Percentiles rank a stretch among this genome's conserved stretches.
Conservation (phyloP, 169 alveolate genomes). For the Plasmodium fragile region DNA sequence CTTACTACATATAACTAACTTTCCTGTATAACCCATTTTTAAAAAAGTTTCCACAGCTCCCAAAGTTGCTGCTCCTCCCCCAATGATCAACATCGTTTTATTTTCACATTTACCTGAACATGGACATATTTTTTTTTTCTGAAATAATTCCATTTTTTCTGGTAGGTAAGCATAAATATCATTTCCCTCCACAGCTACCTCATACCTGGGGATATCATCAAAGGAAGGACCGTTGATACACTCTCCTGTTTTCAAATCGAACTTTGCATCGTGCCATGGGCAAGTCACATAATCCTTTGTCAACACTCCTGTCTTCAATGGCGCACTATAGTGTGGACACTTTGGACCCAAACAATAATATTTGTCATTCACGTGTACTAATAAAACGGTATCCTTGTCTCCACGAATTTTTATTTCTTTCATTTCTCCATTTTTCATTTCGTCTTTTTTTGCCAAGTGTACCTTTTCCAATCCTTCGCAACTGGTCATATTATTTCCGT, state of each 20-base stretch:
- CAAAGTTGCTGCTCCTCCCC: conserved; percentile 92
- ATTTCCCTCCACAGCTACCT: conserved; percentile 80
- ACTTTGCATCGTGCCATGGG: conserved; percentile 89
- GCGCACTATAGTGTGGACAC: conserved; percentile 86
- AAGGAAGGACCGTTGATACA: conserved; percentile 86
- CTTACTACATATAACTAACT: conserved; percentile 38
- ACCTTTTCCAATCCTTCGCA: conserved; percentile 60
- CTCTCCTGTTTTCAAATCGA: conserved; percentile 83
- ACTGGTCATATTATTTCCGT: not conserved
- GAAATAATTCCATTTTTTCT: conserved; percentile 55
- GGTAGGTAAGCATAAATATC: conserved; percentile 84
- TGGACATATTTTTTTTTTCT: conserved; percentile 69
- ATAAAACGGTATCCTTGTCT: conserved; percentile 79
- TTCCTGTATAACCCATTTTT: conserved; percentile 87
- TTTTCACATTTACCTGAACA: conserved; percentile 77
- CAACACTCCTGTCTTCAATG: conserved; percentile 79
- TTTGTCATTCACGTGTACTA: conserved; percentile 76
- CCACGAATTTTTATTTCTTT: conserved; percentile 78
- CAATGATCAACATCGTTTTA: conserved; percentile 86
- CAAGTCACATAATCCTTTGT: conserved; percentile 83
- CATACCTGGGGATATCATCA: conserved; percentile 82
- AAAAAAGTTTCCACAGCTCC: conserved; percentile 90
- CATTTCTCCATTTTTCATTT: conserved; percentile 84
- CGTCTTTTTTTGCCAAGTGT: conserved; percentile 70
- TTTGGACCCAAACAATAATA: conserved; percentile 84